Evolutionary conservation across 768 basidiomycete species (phyloP).

Genomic region (Boletus fagicola): DNA sequence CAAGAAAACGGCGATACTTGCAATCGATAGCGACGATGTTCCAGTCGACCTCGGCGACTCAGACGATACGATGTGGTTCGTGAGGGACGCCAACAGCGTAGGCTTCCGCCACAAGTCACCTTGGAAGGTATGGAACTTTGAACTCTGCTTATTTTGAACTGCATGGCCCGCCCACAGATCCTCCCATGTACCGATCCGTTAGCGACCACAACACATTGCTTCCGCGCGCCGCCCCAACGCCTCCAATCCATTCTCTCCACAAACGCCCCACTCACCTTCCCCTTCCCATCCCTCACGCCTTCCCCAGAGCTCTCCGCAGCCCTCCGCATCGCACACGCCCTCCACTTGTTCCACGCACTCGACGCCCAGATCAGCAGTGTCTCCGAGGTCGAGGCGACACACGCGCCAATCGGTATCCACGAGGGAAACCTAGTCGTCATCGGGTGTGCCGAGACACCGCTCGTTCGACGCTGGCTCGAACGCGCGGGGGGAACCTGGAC

Average conservation of each 20-base stretch:
- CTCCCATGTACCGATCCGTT: background rate
- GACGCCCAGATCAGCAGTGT: constrained; percentile 60
- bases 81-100: too few species aligned
- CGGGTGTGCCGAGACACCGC: constrained; percentile 39
- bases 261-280: constrained; percentile 50
- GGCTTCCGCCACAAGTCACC: too few species aligned
- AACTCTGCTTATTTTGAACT: background rate
- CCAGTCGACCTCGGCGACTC: background rate
- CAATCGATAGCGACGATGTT: constrained; percentile 15
- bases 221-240: constrained; percentile 36
- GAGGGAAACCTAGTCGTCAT: constrained; percentile 60
- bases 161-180: too few species aligned
- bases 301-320: constrained; percentile 52
- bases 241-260: constrained; percentile 66
- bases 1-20: background rate
- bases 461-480: constrained; percentile 36
- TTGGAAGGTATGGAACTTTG: too few species aligned
- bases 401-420: background rate
- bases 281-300: constrained; percentile 43
- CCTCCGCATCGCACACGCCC: constrained; percentile 62
- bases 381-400: constrained; percentile 26
- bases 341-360: constrained; percentile 66
- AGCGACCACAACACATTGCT: background rate
- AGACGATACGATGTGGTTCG: too few species aligned
- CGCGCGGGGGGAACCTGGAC: constrained; percentile 13